Evolutionary conservation across 305 asterid genomes (phyloP).

Genomic region (Solanum chacoense): DNA sequence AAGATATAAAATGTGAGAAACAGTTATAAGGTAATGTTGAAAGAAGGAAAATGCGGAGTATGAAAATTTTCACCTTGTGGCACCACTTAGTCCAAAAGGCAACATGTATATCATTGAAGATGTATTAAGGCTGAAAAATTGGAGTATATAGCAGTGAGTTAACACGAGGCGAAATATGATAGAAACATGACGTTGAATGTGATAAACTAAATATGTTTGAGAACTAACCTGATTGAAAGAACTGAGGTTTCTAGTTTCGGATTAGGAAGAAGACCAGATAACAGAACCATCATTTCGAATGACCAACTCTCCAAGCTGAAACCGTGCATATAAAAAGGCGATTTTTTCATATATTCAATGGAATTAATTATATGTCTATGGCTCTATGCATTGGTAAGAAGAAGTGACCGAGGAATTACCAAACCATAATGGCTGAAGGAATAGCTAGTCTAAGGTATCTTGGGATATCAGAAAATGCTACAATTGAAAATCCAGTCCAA

Average conservation of each 20-base stretch:
- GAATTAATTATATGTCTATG: neutral
- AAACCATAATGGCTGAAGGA: slow-evolving; percentile 20
- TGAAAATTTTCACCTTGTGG: slow-evolving; percentile 29
- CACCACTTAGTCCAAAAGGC: slow-evolving; percentile 61
- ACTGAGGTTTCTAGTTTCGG: slow-evolving; percentile 56
- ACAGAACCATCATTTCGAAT: slow-evolving; percentile 50
- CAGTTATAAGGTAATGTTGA: neutral
- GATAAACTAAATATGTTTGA: neutral
- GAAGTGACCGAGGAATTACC: neutral
- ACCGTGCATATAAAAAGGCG: slow-evolving; percentile 5
- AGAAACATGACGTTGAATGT: neutral
- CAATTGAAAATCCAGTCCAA: slow-evolving; percentile 14
- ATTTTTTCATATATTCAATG: slow-evolving; percentile 8
- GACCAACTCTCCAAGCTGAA: slow-evolving; percentile 62
- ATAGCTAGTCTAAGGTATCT: slow-evolving; percentile 10
- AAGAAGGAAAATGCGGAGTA: neutral
- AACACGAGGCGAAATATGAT: neutral
- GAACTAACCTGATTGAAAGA: slow-evolving; percentile 40
- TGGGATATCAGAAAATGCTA: neutral
- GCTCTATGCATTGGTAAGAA: neutral
- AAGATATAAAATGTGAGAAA: neutral
- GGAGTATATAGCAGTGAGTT: neutral
- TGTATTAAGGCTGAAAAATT: slow-evolving; percentile 34
- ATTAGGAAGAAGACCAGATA: slow-evolving; percentile 54
- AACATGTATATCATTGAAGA: slow-evolving; percentile 51